phyloP scores from a whole-genome alignment of 1,284 basidiomycete species.

The Naganishia sp. region DNA sequence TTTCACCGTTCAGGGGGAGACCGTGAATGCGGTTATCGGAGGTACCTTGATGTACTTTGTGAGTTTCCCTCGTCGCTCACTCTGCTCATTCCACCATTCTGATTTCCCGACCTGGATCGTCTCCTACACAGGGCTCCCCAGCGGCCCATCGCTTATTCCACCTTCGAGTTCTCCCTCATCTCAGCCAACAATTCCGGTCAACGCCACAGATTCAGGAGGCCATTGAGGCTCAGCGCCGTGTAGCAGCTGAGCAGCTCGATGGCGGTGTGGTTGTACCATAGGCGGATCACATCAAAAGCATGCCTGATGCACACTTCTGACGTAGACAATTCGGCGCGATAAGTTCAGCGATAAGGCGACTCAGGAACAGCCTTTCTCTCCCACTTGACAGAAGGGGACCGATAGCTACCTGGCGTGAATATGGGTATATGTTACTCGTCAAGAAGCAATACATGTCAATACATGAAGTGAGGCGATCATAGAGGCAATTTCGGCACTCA shows the following conservation, averaged over 20 bases:
- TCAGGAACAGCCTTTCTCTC: too few relatives aligned
- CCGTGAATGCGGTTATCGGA: constrained; percentile 50
- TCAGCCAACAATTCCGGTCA: constrained; percentile 45
- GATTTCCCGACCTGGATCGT: neutral
- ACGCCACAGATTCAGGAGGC: constrained; percentile 33
- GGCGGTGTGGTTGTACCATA: constrained; percentile 29
- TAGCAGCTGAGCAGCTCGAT: constrained; percentile 18
- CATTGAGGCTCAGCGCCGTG: constrained; percentile 16
- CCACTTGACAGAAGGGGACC: too few relatives aligned
- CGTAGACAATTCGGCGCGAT: too few relatives aligned
- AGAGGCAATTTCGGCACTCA: neutral
- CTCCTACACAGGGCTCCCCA: constrained; percentile 41
- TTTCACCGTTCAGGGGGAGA: constrained; percentile 44
- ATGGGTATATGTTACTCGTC: too few relatives aligned
- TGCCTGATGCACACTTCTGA: neutral
- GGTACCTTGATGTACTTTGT: constrained; percentile 47
- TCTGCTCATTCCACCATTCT: neutral
- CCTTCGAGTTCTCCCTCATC: constrained; percentile 45
- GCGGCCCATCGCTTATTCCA: constrained; percentile 53
- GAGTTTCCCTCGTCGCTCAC: neutral
- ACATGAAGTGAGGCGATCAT: too few relatives aligned
- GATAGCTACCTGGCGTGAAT: too few relatives aligned
- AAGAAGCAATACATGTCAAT: too few relatives aligned
- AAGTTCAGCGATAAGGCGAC: too few relatives aligned
- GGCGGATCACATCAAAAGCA: neutral